phyloP scores from a whole-genome alignment of 23 red algal species.

The Chondrus crispus region DNA sequence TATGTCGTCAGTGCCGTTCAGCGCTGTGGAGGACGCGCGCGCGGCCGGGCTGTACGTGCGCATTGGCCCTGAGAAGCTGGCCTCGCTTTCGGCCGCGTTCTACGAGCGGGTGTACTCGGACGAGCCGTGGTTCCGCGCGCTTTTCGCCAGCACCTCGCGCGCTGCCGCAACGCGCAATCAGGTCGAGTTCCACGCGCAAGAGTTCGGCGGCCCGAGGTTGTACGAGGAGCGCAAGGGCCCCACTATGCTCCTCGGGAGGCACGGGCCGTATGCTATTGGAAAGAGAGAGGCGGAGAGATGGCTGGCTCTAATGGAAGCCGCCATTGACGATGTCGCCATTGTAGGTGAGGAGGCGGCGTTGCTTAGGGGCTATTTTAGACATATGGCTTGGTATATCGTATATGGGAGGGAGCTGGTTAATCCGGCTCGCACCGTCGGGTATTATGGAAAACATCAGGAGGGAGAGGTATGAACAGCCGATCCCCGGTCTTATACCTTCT shows the following conservation, averaged over 20 bases:
- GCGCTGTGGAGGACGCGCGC: conserved; percentile 54
- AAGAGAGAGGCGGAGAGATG: conserved; percentile 48
- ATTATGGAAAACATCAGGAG: conserved; percentile 69
- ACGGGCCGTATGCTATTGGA: conserved; percentile 65
- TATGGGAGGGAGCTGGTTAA: conserved; percentile 62
- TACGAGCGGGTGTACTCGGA: conserved; percentile 45
- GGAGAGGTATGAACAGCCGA: conserved; percentile 52
- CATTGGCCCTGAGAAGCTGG: conserved; percentile 24
- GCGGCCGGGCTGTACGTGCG: conserved; percentile 32
- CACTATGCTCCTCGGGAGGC: conserved; percentile 57
- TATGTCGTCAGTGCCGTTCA: too few species aligned
- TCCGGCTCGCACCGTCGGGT: conserved; percentile 52
- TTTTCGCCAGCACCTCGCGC: conserved; percentile 66
- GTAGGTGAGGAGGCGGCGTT: conserved; percentile 17
- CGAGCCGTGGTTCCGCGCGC: conserved; percentile 48
- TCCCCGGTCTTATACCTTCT: too few species aligned
- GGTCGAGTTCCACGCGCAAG: conserved; percentile 57
- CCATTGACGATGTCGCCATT: conserved; percentile 15
- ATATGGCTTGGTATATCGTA: conserved; percentile 78
- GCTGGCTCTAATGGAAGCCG: conserved; percentile 54
- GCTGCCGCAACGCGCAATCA: conserved; percentile 55
- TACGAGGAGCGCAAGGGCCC: conserved; percentile 48
- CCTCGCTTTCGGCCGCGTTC: conserved; percentile 25
- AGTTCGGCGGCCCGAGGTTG: conserved; percentile 50
- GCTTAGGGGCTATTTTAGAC: conserved; percentile 45